Percentiles rank a stretch among this genome's conserved stretches.
phyloP scores from a whole-genome alignment of 805 yeast genomes.

The Wilhelminamyces savonicus region DNA sequence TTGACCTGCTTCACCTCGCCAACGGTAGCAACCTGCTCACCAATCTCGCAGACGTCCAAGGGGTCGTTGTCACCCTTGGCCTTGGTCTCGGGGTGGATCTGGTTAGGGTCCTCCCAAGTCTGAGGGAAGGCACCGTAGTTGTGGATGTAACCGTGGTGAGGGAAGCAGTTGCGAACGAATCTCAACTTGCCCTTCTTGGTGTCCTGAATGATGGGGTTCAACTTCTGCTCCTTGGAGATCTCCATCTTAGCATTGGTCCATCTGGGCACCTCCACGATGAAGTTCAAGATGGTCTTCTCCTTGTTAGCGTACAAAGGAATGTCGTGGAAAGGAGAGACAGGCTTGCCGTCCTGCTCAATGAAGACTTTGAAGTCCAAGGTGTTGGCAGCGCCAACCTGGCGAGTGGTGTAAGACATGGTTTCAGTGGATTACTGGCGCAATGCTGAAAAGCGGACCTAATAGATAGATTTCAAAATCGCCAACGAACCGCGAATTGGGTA shows the following conservation, averaged over 20 bases:
- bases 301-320: constrained; percentile 81
- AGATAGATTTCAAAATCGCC: too few relatives aligned
- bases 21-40: constrained; percentile 39
- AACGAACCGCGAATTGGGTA: too few relatives aligned
- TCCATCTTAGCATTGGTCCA: constrained; percentile 85
- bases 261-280: constrained; percentile 45
- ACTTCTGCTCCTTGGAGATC: constrained; percentile 47
- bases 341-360: constrained; percentile 90
- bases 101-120: constrained; percentile 96
- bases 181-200: constrained; percentile 68
- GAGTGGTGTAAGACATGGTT: constrained; percentile 71
- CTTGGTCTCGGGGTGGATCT: constrained; percentile 36
- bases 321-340: constrained; percentile 89
- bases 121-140: constrained; percentile 88
- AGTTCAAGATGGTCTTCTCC: constrained; percentile 64
- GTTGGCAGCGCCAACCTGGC: constrained; percentile 94
- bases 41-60: constrained; percentile 43
- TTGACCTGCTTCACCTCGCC: constrained; percentile 59
- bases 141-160: constrained; percentile 78
- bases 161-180: constrained; percentile 73
- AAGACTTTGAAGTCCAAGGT: constrained; percentile 88
- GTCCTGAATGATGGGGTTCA: constrained; percentile 81
- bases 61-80: constrained; percentile 46
- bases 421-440: too few relatives aligned
- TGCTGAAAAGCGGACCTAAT: too few relatives aligned